A percentile compares a stretch with the other conserved stretches of the same genome.
Evolutionary conservation across 805 yeast genomes (phyloP).

Genomic region (Maudiozyma pseudohumilis): DNA sequence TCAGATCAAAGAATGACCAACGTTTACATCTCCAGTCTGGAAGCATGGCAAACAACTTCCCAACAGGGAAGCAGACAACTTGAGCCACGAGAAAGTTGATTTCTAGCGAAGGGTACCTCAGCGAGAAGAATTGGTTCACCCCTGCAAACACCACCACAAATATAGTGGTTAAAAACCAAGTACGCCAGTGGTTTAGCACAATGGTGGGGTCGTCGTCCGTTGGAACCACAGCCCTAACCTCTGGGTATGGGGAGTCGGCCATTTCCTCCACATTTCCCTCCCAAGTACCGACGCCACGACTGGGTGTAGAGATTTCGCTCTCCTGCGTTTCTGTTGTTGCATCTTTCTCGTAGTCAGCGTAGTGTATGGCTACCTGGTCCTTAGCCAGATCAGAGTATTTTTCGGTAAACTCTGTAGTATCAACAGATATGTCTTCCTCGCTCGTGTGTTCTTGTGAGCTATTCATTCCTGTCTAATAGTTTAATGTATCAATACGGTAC

Average conservation of each 20-base stretch:
- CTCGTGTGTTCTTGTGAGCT: no score
- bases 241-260: conserved; percentile 35
- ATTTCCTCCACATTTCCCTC: conserved; percentile 17
- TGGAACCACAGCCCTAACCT: conserved; percentile 50
- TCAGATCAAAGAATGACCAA: conserved; percentile 30
- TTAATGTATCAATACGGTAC: no score
- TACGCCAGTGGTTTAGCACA: conserved; percentile 44
- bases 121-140: conserved; percentile 45
- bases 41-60: conserved; percentile 34
- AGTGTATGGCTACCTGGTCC: no score
- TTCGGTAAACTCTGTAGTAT: no score
- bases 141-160: conserved; percentile 47
- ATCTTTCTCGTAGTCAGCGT: no score
- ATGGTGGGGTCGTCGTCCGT: conserved; percentile 41
- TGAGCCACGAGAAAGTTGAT: conserved; percentile 45
- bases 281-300: no score
- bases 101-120: conserved; percentile 42
- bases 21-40: conserved; percentile 32
- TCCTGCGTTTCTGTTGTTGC: no score
- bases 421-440: no score
- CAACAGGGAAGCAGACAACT: conserved; percentile 45
- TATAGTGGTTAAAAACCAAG: conserved; percentile 42
- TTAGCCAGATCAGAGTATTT: no score
- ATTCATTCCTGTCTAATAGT: no score
- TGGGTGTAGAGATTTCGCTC: no score